These are phyloP conservation scores for Alternaria arbusti DNA, from an alignment of 2,329 filamentous ascomycete genomes.

Conservation along the genomic window DNA sequence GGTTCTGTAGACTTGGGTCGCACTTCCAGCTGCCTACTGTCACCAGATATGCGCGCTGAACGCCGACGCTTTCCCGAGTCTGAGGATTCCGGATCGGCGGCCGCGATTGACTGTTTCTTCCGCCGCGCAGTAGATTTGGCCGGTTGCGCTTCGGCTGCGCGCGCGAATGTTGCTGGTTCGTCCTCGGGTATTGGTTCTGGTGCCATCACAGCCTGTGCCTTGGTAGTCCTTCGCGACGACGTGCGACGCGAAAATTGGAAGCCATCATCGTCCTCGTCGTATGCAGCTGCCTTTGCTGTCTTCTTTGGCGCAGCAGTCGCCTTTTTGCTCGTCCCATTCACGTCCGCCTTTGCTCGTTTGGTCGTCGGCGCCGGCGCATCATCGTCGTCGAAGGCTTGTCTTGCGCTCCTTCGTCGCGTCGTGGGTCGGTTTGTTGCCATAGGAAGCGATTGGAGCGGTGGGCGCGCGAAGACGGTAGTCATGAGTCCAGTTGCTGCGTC, in stretches of 20 bases:
- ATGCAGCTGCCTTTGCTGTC: conserved; percentile 49
- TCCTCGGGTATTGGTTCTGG: conserved; percentile 42
- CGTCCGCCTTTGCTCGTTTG: conserved; percentile 52
- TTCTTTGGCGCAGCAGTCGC: conserved; percentile 45
- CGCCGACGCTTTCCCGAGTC: conserved; percentile 48
- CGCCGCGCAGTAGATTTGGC: conserved; percentile 27
- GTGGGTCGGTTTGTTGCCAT: conserved; percentile 55
- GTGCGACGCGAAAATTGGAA: conserved; percentile 56
- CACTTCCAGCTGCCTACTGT: conserved; percentile 46
- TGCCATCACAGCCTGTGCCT: conserved; percentile 36
- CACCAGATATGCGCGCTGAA: conserved; percentile 55
- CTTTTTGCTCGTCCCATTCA: conserved; percentile 47
- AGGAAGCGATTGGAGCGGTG: conserved; percentile 54
- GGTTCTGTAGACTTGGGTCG: conserved; percentile 34
- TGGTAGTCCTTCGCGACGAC: conserved; percentile 44
- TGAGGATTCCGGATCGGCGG: conserved; percentile 29
- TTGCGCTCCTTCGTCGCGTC: conserved; percentile 56
- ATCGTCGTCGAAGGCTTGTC: conserved; percentile 53
- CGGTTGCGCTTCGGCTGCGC: conserved; percentile 10
- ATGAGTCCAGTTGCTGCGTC: conserved; percentile 42
- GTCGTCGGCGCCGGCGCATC: conserved; percentile 47
- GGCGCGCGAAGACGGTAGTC: conserved; percentile 45
- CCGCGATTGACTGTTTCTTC: conserved; percentile 37
- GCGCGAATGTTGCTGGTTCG: conserved; percentile 30
- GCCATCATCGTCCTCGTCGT: conserved; percentile 56